phyloP scores from a whole-genome alignment of 192 early-diverging fungal genomes.

The Gamsiella multidivaricata region DNA sequence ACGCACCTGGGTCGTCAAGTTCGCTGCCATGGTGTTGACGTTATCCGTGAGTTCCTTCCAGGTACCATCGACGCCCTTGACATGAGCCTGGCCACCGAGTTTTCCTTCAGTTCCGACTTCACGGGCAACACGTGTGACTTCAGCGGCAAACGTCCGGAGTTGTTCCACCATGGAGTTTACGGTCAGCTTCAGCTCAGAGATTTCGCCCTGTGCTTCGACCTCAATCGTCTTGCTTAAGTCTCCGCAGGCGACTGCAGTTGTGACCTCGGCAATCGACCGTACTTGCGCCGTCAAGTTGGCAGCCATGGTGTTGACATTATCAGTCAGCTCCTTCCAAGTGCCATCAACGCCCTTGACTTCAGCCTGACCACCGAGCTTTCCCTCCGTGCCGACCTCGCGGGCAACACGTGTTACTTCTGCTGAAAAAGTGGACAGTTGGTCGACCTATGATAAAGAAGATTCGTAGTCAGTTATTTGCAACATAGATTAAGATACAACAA shows the following conservation, averaged over 20 bases:
- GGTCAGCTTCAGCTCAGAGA: slow-evolving; percentile 70
- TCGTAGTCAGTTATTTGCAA: too few relatives aligned
- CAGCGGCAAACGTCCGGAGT: slow-evolving; percentile 38
- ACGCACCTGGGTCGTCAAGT: slow-evolving; percentile 64
- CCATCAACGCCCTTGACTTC: slow-evolving; percentile 65
- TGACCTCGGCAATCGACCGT: slow-evolving; percentile 67
- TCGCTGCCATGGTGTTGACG: slow-evolving; percentile 78
- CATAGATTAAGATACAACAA: too few relatives aligned
- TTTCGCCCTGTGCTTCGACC: slow-evolving; percentile 66
- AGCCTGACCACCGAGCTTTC: slow-evolving; percentile 66
- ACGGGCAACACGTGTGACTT: slow-evolving; percentile 70
- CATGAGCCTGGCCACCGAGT: slow-evolving; percentile 57
- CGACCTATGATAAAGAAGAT: too few relatives aligned
- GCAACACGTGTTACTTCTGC: slow-evolving; percentile 69
- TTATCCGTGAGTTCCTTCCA: slow-evolving; percentile 77
- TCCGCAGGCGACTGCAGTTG: slow-evolving; percentile 65
- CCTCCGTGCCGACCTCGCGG: slow-evolving; percentile 70
- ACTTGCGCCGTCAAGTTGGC: slow-evolving; percentile 66
- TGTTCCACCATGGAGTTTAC: slow-evolving; percentile 66
- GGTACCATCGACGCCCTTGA: slow-evolving; percentile 68
- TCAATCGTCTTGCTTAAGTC: slow-evolving; percentile 65
- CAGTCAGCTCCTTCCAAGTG: slow-evolving; percentile 69
- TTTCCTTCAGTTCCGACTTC: slow-evolving; percentile 73
- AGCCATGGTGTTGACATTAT: slow-evolving; percentile 72
- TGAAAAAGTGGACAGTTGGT: slow-evolving; percentile 65